Conservation (phyloP, 192 early-diverging fungal genomes). For the Coemansia sp. region DNA sequence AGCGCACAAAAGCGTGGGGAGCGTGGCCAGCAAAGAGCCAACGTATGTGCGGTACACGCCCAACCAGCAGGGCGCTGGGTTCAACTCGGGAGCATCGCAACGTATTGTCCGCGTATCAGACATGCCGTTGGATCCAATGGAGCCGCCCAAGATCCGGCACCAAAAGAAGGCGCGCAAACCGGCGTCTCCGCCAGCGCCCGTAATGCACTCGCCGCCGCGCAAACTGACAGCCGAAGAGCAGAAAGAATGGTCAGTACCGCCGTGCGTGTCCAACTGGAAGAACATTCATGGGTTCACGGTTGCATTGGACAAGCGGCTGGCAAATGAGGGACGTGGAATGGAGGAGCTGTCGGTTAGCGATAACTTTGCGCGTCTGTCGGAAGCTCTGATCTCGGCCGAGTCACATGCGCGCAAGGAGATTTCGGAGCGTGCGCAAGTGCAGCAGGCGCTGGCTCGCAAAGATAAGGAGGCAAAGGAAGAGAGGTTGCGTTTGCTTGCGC, state of each 20-base stretch:
- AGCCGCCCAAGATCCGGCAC: constrained; percentile 87
- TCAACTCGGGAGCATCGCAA: constrained; percentile 74
- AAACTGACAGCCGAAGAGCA: constrained; percentile 97
- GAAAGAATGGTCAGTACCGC: constrained; percentile 95
- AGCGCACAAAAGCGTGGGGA: constrained; percentile 21
- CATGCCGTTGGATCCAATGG: constrained; percentile 95
- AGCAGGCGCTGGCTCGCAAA: constrained; percentile 87
- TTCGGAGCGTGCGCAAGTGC: constrained; percentile 83
- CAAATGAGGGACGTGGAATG: constrained; percentile 92
- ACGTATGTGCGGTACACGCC: constrained; percentile 91
- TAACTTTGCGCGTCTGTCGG: constrained; percentile 94
- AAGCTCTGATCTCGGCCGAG: constrained; percentile 91
- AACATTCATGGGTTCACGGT: constrained; percentile 99
- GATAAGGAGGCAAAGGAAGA: constrained; percentile 95
- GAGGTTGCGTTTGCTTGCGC: constrained; percentile 83
- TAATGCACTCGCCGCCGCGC: constrained; percentile 96
- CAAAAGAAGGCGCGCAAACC: constrained; percentile 87
- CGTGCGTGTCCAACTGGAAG: constrained; percentile 99
- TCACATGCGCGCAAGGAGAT: constrained; percentile 94
- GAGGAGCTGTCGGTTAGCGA: constrained; percentile 91
- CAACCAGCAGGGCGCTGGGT: constrained; percentile 64
- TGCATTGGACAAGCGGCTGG: constrained; percentile 96
- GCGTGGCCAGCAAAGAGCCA: constrained; percentile 61
- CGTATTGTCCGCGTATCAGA: constrained; percentile 95
- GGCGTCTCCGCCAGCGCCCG: constrained; percentile 92